Conservation (phyloP, 768 basidiomycete genomes). For the Suillus occidentalis region DNA sequence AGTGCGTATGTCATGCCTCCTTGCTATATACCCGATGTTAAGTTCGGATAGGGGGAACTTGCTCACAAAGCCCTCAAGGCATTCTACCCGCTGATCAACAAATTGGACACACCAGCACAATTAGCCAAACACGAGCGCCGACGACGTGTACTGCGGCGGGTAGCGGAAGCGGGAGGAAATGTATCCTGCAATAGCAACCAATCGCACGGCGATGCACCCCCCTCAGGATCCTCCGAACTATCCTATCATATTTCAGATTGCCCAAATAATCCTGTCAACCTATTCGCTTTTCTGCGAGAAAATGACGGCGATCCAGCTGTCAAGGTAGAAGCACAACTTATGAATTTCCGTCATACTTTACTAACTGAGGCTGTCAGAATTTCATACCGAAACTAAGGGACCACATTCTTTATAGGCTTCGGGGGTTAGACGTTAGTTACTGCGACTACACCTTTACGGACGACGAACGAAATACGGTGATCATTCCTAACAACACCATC, state of each 20-base stretch:
- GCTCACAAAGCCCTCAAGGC: too few relatives aligned
- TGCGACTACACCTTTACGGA: constrained; percentile 21
- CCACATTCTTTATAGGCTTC: constrained; percentile 6
- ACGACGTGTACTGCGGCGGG: too few relatives aligned
- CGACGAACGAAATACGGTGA: constrained; percentile 23
- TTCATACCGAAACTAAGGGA: constrained; percentile 24
- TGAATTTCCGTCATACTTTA: neutral
- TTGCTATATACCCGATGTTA: too few relatives aligned
- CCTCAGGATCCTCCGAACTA: neutral
- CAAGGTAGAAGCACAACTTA: neutral
- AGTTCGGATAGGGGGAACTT: too few relatives aligned
- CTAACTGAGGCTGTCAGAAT: constrained; percentile 19
- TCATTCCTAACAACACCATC: constrained; percentile 29
- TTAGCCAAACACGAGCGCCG: too few relatives aligned
- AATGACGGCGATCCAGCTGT: constrained; percentile 28
- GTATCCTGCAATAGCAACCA: neutral
- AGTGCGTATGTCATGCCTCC: too few relatives aligned
- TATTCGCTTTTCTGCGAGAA: constrained; percentile 13
- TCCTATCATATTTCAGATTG: neutral
- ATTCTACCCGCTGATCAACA: too few relatives aligned
- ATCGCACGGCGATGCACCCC: neutral
- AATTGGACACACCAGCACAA: too few relatives aligned
- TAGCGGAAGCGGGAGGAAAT: too few relatives aligned
- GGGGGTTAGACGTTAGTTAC: constrained; percentile 8
- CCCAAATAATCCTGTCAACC: neutral